Evolutionary conservation across 31 red algal genomes (phyloP).

Genomic region (Porphyra umbilicalis): DNA sequence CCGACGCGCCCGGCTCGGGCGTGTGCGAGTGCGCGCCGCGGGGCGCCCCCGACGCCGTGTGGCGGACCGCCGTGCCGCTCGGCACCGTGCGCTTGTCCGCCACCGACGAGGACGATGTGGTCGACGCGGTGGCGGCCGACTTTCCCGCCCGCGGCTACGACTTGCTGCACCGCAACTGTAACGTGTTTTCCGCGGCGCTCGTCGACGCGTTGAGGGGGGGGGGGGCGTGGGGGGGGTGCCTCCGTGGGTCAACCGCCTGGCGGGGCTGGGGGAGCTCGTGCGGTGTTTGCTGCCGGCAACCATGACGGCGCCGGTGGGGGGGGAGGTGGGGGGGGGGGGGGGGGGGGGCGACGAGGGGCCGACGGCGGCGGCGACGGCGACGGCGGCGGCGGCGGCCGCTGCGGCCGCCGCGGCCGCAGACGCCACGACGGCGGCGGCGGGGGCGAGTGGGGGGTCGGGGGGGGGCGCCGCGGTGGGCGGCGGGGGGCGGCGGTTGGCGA

Average conservation of each 20-base stretch:
- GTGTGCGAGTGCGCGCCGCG: conserved; percentile 42
- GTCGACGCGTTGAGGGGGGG: conserved; percentile 17
- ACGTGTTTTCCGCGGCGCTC: conserved; percentile 29
- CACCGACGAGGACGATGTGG: conserved; percentile 23
- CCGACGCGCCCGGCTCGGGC: conserved; percentile 18
- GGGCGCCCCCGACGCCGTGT: conserved; percentile 32
- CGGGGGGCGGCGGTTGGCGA: background rate
- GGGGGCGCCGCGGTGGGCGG: background rate
- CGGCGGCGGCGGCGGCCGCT: background rate
- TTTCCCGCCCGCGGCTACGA: conserved; percentile 45
- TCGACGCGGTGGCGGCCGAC: conserved; percentile 30
- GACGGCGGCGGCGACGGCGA: background rate
- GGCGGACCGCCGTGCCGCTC: conserved; percentile 20
- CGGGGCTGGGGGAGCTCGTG: conserved; percentile 49
- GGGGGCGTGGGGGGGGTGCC: conserved; percentile 15
- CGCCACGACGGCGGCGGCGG: background rate
- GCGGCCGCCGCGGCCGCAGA: background rate
- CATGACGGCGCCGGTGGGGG: conserved; percentile 18
- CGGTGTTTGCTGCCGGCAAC: conserved; percentile 57
- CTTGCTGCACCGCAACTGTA: conserved; percentile 43
- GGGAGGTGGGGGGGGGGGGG: background rate
- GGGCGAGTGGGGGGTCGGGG: background rate
- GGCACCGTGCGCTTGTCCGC: conserved; percentile 13
- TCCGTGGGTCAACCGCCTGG: conserved; percentile 64
- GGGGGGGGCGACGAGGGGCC: background rate